Base-by-base conservation (phyloP, 148 eudicot genomes). In the Cornus suecica region DNA sequence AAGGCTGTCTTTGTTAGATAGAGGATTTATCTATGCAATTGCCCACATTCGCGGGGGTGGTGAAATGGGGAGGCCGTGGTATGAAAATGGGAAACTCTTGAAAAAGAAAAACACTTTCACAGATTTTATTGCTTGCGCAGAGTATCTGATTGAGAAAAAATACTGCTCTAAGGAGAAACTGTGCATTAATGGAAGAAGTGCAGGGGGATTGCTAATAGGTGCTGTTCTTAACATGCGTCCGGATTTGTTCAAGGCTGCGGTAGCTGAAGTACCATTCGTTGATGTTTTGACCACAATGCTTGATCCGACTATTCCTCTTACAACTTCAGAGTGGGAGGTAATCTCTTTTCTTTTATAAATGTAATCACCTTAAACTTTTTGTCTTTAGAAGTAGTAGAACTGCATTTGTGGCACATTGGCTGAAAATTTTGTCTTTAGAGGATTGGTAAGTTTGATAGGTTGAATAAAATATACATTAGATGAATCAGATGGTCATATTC, bases 41-140 rank as follows among this genome's bases (percentile, higher is more conserved):
- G 94, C 97, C 52, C 98, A 92, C 73, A 68, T 92, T 56, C 98
- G 96, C 76, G 98, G 97, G 69, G 98, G 98, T 73, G 97, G 98
- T 79, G 98, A 94, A 83, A 88, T 94, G 95, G 98, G 98, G 67
- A 88, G 98, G 82, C 87, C 85, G 77, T 94, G 98, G 97, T 94
- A 94, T 66, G 98, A 94, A 86, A 80, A 89, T 76, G 97, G 97
- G 26, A 92, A 94, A 69, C 70, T 83, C 73, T 77, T 90, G 60
- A 89, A 90, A 82, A 94, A 94, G 77, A 87, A 81, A 70, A 90
- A 92, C 76, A 94, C 97, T 42, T 94, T 92, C 83, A 88, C 91
- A 60, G 98, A 94, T 87, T 94, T 94, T 80, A 90, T 94, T 68
- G 80, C 90, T 71, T 90, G 88, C 76, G 91, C 96, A 0, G 96